Base-by-base conservation (phyloP, 2,329 filamentous ascomycete species). In the Aspergillus thermomutatus region DNA sequence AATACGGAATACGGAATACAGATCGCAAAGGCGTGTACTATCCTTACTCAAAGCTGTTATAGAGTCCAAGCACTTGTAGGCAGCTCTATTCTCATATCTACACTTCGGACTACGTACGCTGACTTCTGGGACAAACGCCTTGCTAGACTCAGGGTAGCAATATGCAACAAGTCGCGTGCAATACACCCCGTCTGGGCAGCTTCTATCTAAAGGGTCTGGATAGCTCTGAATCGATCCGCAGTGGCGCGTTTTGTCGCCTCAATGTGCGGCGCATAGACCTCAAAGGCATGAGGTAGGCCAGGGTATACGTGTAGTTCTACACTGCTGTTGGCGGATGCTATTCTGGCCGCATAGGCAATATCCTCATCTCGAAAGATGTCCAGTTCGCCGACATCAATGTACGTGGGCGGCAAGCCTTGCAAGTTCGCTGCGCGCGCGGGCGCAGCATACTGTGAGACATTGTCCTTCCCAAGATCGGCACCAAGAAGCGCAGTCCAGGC, bases 261-360 rank as follows among this genome's bases (percentile, higher is more conserved):
- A 31, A 53, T 60, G 14, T 59, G 23, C 19, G 61, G 63, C 8
- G 58, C 62, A 57, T 62, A 57, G 17, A 62, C 50, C 49, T 79
- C 76, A 54, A 75, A 79, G 4, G 64, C 69, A 66, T 80, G 77
- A 31, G 70, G 74, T 14, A 75, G 66, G 1, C 77, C 75, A 0
- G 75, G 74, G 66, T 76, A 77, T 4, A 81, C 66, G 62, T 80
- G 77, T 45, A 79, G 59, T 60, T 81, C 77, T 5, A 69, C 66
- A 31, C 70, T 66, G n/a, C 78, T 75, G 23, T 77, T 77, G 11
- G 70, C 72, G n/a, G 67, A 69, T 57, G 73, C 75, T 34, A 81
- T 61, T 51, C 67, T 72, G 25, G 61, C 64, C 14, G 76, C 78
- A 63, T 75, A 80, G 23, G 68, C 67, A 19, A 80, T 55, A 49